Base-by-base conservation (phyloP, 202 grass and related monocot species). In the Dendrocalamus latiflorus region DNA sequence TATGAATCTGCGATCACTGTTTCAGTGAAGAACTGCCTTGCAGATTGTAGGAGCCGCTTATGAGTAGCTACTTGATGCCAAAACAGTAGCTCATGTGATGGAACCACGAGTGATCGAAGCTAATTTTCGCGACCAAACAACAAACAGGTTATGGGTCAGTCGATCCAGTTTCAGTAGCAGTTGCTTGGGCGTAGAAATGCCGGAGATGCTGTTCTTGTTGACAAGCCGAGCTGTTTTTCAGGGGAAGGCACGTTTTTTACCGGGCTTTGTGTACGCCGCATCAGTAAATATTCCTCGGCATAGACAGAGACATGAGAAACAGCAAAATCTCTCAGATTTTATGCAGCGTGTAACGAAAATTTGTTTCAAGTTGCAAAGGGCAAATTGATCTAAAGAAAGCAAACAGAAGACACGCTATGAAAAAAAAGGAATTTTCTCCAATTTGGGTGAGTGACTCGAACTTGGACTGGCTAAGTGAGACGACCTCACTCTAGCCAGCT, bases 231-330 rank as follows among this genome's bases (percentile, higher is more conserved):
- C 38, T 85, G 38, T 12, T 74, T 33, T 28, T 56, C 58, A n/a
- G 17, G 62, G 6, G 21, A 58, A 6, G 36, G 10, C 34, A 54
- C 37, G 8, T 14, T 44, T 51, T 8, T 73, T 49, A 50, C 43
- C 9, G n/a, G 48, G 4, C 55, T 41, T 2, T 56, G 15, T 26
- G 22, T 71, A 41, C 2, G 53, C 4, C 2, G 12, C 36, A 64
- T 81, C 13, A 42, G 53, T 37, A 75, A 75, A 74, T 84, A 81
- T 76, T 81, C 76, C 3, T 81, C 30, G 1, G 41, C 66, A 21
- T 86, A 83, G 12, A 36, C 13, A 15, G 21, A 68, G 22, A 82
- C 86, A 33, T 89, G 49, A 72, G 54, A 49, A 82, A 64, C 15
- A 24, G 58, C 4, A 49, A 57, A 53, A 22, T 6, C 4, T 34